phyloP scores from a whole-genome alignment of 2,329 filamentous ascomycete species.

The Thielaviopsis musarum region DNA sequence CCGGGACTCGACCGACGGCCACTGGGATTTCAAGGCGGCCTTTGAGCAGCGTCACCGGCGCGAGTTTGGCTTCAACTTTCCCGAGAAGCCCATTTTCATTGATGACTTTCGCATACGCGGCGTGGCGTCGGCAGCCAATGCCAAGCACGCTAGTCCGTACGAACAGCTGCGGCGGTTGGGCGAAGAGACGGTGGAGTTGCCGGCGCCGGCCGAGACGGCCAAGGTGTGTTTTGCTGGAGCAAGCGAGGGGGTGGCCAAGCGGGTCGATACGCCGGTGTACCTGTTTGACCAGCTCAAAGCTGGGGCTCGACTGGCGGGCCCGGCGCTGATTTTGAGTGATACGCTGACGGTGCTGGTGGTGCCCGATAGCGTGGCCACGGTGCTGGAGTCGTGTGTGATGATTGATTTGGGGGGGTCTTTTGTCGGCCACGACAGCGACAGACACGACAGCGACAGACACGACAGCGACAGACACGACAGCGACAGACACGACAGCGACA shows the following conservation, averaged over 20 bases:
- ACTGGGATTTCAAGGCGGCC: constrained; percentile 69
- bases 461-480: no score
- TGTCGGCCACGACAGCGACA: no score
- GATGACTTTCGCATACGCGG: constrained; percentile 80
- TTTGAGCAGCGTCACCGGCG: constrained; percentile 80
- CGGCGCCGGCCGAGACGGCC: constrained; percentile 35
- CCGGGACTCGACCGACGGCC: constrained; percentile 47
- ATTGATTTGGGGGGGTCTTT: constrained; percentile 55
- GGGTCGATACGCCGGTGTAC: constrained; percentile 64
- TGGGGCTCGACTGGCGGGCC: constrained; percentile 58
- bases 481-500: no score
- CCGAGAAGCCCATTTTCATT: constrained; percentile 72
- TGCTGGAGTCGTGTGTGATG: constrained; percentile 75
- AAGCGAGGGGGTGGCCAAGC: constrained; percentile 41
- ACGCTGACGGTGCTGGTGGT: constrained; percentile 87
- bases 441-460: no score
- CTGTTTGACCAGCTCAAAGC: constrained; percentile 58
- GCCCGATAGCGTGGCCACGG: constrained; percentile 55
- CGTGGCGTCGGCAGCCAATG: constrained; percentile 36
- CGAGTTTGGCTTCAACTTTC: constrained; percentile 81
- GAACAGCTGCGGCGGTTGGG: constrained; percentile 50
- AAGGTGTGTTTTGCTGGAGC: constrained; percentile 55
- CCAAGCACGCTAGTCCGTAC: constrained; percentile 61
- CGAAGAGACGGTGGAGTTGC: constrained; percentile 24
- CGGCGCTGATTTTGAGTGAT: constrained; percentile 72